Base-by-base conservation (phyloP, 75 land plant genomes). In the Pinus taeda region DNA sequence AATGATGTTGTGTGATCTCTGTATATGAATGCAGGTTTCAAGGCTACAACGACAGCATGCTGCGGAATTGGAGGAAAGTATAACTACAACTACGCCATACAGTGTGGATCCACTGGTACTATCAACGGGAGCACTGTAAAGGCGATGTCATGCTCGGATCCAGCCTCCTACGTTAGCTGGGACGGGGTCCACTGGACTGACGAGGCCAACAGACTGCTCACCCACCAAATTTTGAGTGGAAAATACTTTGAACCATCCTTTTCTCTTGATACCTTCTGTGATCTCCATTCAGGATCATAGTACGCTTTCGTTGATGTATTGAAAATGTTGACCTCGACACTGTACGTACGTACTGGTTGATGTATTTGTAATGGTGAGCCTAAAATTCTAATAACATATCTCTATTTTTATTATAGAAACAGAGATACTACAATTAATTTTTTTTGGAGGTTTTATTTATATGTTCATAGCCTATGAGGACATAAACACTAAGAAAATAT, bases 131-230 rank as follows among this genome's bases (percentile, higher is more conserved):
- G 0, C 0, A 81, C 3, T 8, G 78, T 83, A 45, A 86, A 78
- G 14, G 85, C 91, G 26, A 29, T 29, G 57, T 89, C 93, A 2
- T 95, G 98, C 64, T 18, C 39, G 2, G 87, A 92, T 71, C 95
- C 95, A 11, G 15, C 87, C 13, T 71, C 77, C 60, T 89, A 92
- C 67, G 93, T 93, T 15, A 93, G 91, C 76, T 95, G 95, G 98
- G 98, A 95, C 84, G 95, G 95, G 21, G 83, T 91, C 29, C 98
- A 95, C 80, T 82, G 89, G 59, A 90, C 95, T 4, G 95, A 95
- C 71, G 87, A 82, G 33, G 90, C 93, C 18, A 87, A 92, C 77
- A 88, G 83, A 73, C 55, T 80, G 36, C 65, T 89, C 33, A 78
- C 95, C 70, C 15, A 63, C 8, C 70, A 66, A 18, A 81, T 94